Base-by-base conservation (phyloP, 2,329 filamentous ascomycete genomes). In the Hypoxylon sp. region DNA sequence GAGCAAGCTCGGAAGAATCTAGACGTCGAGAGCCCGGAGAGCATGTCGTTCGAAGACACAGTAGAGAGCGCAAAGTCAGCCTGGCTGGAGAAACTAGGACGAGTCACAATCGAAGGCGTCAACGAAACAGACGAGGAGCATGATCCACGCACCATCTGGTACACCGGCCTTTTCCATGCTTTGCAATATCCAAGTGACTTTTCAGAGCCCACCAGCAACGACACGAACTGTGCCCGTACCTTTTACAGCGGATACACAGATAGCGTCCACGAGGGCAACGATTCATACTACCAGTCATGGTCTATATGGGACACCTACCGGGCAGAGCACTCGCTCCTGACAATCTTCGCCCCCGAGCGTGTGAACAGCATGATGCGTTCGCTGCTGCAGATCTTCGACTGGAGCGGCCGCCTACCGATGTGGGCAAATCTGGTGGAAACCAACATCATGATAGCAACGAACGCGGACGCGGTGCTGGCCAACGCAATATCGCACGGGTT, bases 251-350 rank as follows among this genome's bases (percentile, higher is more conserved):
- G 79, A 11, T 81, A 80, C 48, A 80, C 78, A 0, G 78, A 81
- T 45, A 77, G 71, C 23, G 63, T 79, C 0, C 76, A 79, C 40
- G 67, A 68, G 8, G 69, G 62, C 3, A 71, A 75, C 26, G 78
- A 81, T 40, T 78, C 76, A 0, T 81, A 81, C 62, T 80, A 80
- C 56, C 79, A 81, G 58, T 80, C 77, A 0, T 81, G 78, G 79
- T 79, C 77, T 1, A 79, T 81, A 46, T 81, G 78, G 79, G 79
- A 81, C 49, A 81, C 79, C 0, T 81, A 79, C 60, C 70, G 79
- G 3, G 79, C 78, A 1, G 78, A 80, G 50, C 78, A 81, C 53
- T 78, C 77, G 0, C 67, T 81, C 0, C 63, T 81, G 0, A 77
- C 78, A 0, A 55, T 81, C 0, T 78, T 81, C 45, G 78, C 78